Base-by-base conservation (phyloP, 441 rosid genomes). In the Mallotus repandus region DNA sequence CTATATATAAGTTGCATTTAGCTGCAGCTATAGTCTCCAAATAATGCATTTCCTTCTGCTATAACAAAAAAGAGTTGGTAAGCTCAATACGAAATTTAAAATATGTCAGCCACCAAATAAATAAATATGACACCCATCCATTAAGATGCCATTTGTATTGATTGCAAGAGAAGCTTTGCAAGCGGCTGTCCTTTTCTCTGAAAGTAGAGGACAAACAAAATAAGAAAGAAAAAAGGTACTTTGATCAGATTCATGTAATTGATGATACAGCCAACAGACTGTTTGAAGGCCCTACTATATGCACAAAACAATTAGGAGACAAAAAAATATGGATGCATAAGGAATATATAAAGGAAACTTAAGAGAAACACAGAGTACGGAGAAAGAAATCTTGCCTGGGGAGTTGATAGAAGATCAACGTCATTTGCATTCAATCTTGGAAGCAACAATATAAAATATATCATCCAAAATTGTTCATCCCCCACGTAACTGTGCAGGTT, bases 361-460 rank as follows among this genome's bases (percentile, higher is more conserved):
- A 21, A 15, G 25, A 8, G 19, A 45, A 25, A 45, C 41, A 58
- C 2, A 56, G 29, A 9, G 14, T 48, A 74, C 59, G 11, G 46
- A 45, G 13, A 58, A 16, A 50, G 46, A 75, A 65, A 29, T 32
- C 74, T 78, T 91, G 77, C 97, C 89, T 87, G 81, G 66, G 87
- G 82, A 41, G 88, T 82, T 69, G 94, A 88, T 67, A 91, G 83
- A 74, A 85, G 78, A 77, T 84, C 87, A 67, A 78, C 76, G 80
- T 89, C 91, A 66, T 83, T 66, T 50, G 81, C 85, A 68, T 78
- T 85, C 53, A 91, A 74, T 82, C 94, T 86, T 11, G 92, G 92
- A 77, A 89, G 86, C 86, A 91, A 78, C 73, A 89, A 75, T 71
- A 91, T 84, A 72, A 91, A 91, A 78, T 91, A 91, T 49, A 91